These are phyloP conservation scores for Cladobotryum mycophilum DNA, from an alignment of 2,329 filamentous ascomycete genomes.

Conservation along the genomic window DNA sequence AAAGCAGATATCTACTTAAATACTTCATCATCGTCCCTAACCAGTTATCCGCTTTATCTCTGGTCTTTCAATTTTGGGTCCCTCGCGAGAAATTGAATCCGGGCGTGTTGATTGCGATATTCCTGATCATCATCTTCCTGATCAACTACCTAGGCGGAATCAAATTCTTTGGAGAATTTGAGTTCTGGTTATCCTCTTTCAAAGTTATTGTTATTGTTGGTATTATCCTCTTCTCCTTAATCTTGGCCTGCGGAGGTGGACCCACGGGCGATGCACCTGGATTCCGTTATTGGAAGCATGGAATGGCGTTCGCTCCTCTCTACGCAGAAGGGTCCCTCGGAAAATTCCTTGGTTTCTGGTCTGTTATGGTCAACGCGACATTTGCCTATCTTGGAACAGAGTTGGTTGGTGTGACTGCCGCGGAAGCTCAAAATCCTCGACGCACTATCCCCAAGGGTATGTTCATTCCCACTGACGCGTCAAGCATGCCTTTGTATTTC, in stretches of 20 bases:
- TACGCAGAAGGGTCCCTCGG: conserved; percentile 30
- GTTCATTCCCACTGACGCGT: neutral
- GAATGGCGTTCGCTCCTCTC: conserved; percentile 35
- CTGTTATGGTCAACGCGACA: conserved; percentile 66
- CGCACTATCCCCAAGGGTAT: conserved; percentile 59
- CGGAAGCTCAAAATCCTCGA: conserved; percentile 73
- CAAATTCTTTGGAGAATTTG: conserved; percentile 60
- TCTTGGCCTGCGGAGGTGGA: conserved; percentile 60
- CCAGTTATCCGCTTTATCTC: conserved; percentile 71
- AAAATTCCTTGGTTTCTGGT: conserved; percentile 60
- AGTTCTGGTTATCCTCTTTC: conserved; percentile 58
- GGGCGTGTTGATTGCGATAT: conserved; percentile 71
- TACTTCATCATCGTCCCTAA: conserved; percentile 85
- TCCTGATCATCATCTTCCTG: conserved; percentile 54
- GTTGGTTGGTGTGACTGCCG: conserved; percentile 70
- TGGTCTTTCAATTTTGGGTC: conserved; percentile 77
- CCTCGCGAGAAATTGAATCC: conserved; percentile 60
- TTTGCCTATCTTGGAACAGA: conserved; percentile 76
- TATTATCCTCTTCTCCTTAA: conserved; percentile 58
- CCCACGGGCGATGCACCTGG: conserved; percentile 56
- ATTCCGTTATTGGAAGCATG: conserved; percentile 60
- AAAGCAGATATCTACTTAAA: conserved; percentile 56
- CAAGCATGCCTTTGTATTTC: neutral
- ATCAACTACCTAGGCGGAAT: conserved; percentile 62
- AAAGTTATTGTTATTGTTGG: conserved; percentile 63